Percentiles rank a stretch among this genome's conserved stretches.
These are phyloP conservation scores for Citrullus mucosospermus DNA, from an alignment of 306 rosid species.

Conservation along the genomic window DNA sequence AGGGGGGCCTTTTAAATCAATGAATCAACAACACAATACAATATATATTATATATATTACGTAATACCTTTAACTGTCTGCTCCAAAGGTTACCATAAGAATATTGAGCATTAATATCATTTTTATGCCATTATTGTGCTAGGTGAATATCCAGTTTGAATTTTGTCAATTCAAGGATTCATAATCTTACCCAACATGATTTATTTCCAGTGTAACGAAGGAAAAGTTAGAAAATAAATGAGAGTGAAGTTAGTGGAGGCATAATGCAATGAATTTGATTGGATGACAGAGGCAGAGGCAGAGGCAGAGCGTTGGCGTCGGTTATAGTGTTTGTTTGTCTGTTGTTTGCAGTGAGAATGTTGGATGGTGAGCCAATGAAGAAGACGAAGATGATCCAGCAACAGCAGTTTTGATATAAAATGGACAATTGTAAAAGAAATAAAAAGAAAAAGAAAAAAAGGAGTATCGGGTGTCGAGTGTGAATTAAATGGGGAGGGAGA, in stretches of 20 bases:
- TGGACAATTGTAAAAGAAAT: not conserved
- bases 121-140: not conserved
- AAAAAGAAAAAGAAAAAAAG: not conserved
- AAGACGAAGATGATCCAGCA: not conserved
- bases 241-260: not conserved
- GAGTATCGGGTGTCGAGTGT: not conserved
- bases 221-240: not conserved
- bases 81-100: not conserved
- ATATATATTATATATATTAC: not conserved
- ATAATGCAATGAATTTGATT: not conserved
- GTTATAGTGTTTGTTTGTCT: not conserved
- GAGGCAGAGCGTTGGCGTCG: not conserved
- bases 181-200: not conserved
- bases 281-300: not conserved
- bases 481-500: not conserved
- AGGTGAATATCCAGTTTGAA: not conserved
- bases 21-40: not conserved
- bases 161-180: not conserved
- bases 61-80: not conserved
- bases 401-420: not conserved
- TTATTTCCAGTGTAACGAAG: not conserved
- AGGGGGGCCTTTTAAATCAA: not conserved
- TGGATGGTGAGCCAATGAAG: not conserved
- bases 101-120: not conserved
- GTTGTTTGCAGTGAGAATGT: conserved; percentile 3